Evolutionary conservation across 768 basidiomycete genomes (phyloP), one percentile per base, ranked within the genome.

Genomic region (Gelatoporia subvermispora): DNA sequence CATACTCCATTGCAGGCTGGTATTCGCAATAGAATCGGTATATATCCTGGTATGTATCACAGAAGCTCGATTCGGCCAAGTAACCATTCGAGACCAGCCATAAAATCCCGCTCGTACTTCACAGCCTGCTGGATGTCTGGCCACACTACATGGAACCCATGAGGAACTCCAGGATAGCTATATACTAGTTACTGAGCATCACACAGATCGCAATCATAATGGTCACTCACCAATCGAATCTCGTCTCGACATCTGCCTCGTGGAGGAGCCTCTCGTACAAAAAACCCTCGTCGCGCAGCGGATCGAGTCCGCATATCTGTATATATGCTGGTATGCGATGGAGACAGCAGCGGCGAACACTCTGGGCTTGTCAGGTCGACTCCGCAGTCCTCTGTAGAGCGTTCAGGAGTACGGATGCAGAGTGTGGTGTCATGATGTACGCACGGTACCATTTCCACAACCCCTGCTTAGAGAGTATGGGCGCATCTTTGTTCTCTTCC

Each of bases 211-310:
- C 20, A 2, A 24, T 38, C 0, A 20, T 11, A 8, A 35, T 2
- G 28, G 22, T 18, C 22, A 52, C 55, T 45, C 41, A 63, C 60
- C 58, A 23, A 31, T 56, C 55, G 24, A 64, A 20, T 40, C 50
- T 61, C 8, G 58, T 60, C 25, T 47, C 21, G 1, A 62, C 61
- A 0, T 59, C 55, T 3, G 49, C 48, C 25, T 64, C 58, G 13
- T 54, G 49, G 11, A 65, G 49, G 3, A 56, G 25, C 38, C 54
- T 51, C 31, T 56, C 64, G 45, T 64, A 66, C 8, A 63, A 39
- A 11, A 61, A 25, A 3, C 55, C 64, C 24, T 67, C 65, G 43
- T 67, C 65, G 18, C 64, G 54, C 23, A 64, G 37, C 7, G 59
- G 58, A 44, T 67, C 64, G 9, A 51, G 36, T 3, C 60, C 63